Evolutionary conservation across 2,329 filamentous ascomycete genomes (phyloP).

Genomic region (Cordyceps cicadae): DNA sequence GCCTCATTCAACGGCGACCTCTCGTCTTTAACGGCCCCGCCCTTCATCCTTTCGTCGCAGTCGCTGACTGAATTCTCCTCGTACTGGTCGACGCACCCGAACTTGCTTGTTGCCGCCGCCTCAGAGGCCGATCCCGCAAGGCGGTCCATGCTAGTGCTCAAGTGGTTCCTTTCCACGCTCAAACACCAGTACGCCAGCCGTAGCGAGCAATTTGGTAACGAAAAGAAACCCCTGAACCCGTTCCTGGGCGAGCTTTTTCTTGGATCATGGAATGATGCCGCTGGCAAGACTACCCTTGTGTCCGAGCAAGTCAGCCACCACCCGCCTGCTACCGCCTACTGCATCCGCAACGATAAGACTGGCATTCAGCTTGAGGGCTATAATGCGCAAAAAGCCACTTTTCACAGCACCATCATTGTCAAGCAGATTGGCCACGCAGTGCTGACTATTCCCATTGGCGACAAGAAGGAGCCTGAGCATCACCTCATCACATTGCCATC

Average conservation of each 20-base stretch:
- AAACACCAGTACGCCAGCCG: conserved; percentile 73
- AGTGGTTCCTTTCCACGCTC: conserved; percentile 90
- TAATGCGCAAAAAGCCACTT: conserved; percentile 93
- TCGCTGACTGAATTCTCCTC: conserved; percentile 74
- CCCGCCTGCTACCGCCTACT: conserved; percentile 89
- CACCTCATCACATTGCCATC: conserved; percentile 88
- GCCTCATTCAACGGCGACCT: conserved; percentile 77
- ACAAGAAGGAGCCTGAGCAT: conserved; percentile 44
- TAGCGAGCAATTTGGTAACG: conserved; percentile 75
- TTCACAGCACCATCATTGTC: conserved; percentile 87
- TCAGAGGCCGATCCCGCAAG: conserved; percentile 71
- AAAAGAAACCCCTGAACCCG: conserved; percentile 97
- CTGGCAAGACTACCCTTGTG: conserved; percentile 75
- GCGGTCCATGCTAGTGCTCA: conserved; percentile 78
- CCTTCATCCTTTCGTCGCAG: conserved; percentile 72
- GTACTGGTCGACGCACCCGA: conserved; percentile 74
- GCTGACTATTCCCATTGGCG: conserved; percentile 55
- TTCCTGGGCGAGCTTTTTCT: conserved; percentile 93
- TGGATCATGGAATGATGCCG: conserved; percentile 77
- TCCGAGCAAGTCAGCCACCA: conserved; percentile 96
- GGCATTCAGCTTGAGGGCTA: conserved; percentile 78
- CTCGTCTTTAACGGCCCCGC: conserved; percentile 70
- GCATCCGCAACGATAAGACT: conserved; percentile 77
- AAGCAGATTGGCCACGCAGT: conserved; percentile 90
- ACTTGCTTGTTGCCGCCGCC: conserved; percentile 73